Conservation (phyloP, 805 yeast species). For the Kluyveromyces wickerhamii region DNA sequence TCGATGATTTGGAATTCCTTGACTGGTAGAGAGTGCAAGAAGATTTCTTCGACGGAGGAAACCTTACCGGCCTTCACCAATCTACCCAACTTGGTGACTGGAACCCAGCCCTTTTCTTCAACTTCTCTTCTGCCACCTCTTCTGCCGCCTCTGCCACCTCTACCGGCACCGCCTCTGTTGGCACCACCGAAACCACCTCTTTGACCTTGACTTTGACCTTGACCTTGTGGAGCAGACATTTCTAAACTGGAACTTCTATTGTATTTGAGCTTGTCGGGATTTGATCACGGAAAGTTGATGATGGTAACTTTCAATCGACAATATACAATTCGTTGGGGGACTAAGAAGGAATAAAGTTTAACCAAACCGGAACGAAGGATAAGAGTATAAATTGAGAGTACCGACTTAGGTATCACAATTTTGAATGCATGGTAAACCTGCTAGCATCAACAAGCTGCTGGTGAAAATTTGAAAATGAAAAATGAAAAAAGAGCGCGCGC, state of each 20-base stretch:
- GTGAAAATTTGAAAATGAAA: too few relatives aligned
- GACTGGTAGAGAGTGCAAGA: conserved; percentile 98
- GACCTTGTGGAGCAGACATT: conserved; percentile 36
- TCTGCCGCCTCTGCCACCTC: conserved; percentile 56
- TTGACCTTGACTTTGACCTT: conserved; percentile 27
- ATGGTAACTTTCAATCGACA: conserved; percentile 49
- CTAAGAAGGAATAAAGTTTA: too few relatives aligned
- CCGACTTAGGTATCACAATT: too few relatives aligned
- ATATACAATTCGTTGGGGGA: too few relatives aligned
- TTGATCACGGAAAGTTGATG: conserved; percentile 45
- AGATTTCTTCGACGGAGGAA: conserved; percentile 93
- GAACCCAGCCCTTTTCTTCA: conserved; percentile 99
- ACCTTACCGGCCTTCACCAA: conserved; percentile 98
- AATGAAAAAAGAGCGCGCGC: too few relatives aligned
- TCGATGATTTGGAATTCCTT: conserved; percentile 99
- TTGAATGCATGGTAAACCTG: too few relatives aligned
- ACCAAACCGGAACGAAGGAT: too few relatives aligned
- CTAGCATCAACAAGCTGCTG: too few relatives aligned
- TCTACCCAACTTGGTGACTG: conserved; percentile 99
- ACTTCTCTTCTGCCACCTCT: conserved; percentile 69
- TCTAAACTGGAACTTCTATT: conserved; percentile 12
- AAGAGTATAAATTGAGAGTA: too few relatives aligned
- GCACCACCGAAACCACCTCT: conserved; percentile 49
- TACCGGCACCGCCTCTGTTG: conserved; percentile 55
- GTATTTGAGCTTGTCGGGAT: conserved; percentile 35